Evolutionary conservation across 2,329 filamentous ascomycete genomes (phyloP).

Genomic region (Cordyceps pruinosa): DNA sequence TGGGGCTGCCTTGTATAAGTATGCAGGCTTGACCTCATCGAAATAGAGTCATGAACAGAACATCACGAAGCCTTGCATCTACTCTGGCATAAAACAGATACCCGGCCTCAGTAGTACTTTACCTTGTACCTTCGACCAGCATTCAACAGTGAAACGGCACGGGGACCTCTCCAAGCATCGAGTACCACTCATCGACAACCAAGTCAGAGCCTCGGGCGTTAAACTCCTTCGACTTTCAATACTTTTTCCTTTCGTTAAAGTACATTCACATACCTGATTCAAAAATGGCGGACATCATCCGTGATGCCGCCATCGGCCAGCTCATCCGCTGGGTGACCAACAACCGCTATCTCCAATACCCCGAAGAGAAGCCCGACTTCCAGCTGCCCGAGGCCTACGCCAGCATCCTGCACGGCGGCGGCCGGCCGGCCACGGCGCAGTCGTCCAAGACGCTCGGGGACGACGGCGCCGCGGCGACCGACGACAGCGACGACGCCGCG

Average conservation of each 20-base stretch:
- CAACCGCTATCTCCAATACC: constrained; percentile 49
- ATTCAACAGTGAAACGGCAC: background rate
- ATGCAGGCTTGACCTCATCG: background rate
- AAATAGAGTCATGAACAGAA: background rate
- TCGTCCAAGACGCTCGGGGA: background rate
- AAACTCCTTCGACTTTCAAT: background rate
- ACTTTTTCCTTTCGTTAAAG: too few relatives aligned
- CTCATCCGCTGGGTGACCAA: constrained; percentile 47
- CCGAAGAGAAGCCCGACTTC: constrained; percentile 52
- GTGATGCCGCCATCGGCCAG: constrained; percentile 54
- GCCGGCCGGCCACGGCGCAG: constrained; percentile 10
- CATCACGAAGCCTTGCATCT: background rate
- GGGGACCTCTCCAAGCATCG: too few relatives aligned
- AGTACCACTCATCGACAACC: background rate
- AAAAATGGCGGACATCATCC: constrained; percentile 32
- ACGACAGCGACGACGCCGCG: background rate
- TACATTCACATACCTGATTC: too few relatives aligned
- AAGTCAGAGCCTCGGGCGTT: background rate
- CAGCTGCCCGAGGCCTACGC: constrained; percentile 38
- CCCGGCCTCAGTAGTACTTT: background rate
- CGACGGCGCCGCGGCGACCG: background rate
- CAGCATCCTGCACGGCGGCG: constrained; percentile 27
- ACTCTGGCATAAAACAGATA: background rate
- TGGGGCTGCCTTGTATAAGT: background rate
- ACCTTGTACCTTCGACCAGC: background rate